A percentile compares a stretch with the other conserved stretches of the same genome.
phyloP scores from a whole-genome alignment of 257 asterid genomes.

The Ajuga chamaepitys region DNA sequence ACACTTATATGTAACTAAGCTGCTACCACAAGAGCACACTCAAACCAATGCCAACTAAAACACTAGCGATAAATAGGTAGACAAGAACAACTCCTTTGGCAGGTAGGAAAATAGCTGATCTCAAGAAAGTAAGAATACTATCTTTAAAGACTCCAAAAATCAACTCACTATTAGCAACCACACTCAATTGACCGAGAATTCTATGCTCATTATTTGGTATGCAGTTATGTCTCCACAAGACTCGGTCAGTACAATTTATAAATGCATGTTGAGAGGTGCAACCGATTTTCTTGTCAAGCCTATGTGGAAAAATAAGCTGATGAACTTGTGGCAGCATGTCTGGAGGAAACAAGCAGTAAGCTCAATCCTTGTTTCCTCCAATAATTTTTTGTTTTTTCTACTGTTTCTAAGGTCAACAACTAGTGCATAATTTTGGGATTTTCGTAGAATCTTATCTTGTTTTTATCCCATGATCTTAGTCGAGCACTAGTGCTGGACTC shows the following conservation, averaged over 20 bases:
- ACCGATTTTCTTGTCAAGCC: constrained; percentile 97
- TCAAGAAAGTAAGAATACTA: constrained; percentile 37
- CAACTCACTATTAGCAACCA: constrained; percentile 20
- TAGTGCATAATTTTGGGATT: background rate
- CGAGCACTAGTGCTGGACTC: constrained; percentile 39
- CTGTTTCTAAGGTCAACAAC: background rate
- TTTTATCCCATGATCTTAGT: constrained; percentile 28
- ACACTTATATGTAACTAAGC: constrained; percentile 69
- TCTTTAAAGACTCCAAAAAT: constrained; percentile 37
- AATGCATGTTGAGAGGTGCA: constrained; percentile 95
- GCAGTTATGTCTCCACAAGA: constrained; percentile 96
- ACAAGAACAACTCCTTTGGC: constrained; percentile 72
- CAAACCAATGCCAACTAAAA: constrained; percentile 70
- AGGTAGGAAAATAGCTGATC: constrained; percentile 54
- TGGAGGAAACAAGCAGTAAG: constrained; percentile 98
- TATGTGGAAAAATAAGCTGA: constrained; percentile 78
- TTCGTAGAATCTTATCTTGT: background rate
- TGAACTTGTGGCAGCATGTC: constrained; percentile 96
- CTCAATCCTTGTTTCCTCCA: background rate
- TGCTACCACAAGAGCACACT: constrained; percentile 84
- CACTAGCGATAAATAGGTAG: constrained; percentile 67
- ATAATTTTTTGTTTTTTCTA: background rate
- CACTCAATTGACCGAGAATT: constrained; percentile 16
- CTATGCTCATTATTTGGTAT: constrained; percentile 8
- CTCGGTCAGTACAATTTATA: constrained; percentile 82